A percentile compares a stretch with the other conserved stretches of the same genome.
Conservation (phyloP, 2,329 filamentous ascomycete genomes). For the Tricladium varicosporioides region DNA sequence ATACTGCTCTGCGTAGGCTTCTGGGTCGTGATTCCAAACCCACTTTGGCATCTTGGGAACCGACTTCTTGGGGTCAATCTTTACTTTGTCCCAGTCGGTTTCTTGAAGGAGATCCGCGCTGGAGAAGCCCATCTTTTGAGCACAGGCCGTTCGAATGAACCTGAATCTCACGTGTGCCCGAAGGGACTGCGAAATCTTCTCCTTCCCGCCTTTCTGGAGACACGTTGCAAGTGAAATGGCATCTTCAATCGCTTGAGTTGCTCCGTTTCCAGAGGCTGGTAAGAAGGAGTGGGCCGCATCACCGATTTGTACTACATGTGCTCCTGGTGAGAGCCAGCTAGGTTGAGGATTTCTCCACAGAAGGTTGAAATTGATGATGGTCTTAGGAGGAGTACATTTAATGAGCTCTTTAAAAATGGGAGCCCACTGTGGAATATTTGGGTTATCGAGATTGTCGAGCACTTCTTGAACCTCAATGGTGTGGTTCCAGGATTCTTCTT, state of each 20-base stretch:
- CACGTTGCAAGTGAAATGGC: constrained; percentile 33
- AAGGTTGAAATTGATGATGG: constrained; percentile 2
- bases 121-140: constrained; percentile 5
- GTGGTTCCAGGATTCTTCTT: constrained; percentile 6
- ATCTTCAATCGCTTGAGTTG: constrained; percentile 41
- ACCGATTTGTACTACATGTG: constrained; percentile 40
- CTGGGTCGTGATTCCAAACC: constrained; percentile 10
- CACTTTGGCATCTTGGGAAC: constrained; percentile 4
- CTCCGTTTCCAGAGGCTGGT: constrained; percentile 65
- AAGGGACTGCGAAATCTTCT: constrained; percentile 1
- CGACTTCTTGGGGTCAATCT: constrained; percentile 2
- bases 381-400: background rate
- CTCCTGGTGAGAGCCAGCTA: background rate
- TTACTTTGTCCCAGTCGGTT: constrained; percentile 4
- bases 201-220: constrained; percentile 18
- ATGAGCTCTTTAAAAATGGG: background rate
- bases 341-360: background rate
- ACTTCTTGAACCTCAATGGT: constrained; percentile 9
- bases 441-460: background rate
- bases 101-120: constrained; percentile 2
- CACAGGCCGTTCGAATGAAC: constrained; percentile 1
- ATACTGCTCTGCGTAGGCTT: constrained; percentile 9
- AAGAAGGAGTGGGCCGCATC: constrained; percentile 68
- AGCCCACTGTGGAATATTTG: background rate
- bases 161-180: constrained; percentile 2